These are phyloP conservation scores for Pochonia chlamydosporia DNA, from an alignment of 2,329 filamentous ascomycete species.

Conservation along the genomic window DNA sequence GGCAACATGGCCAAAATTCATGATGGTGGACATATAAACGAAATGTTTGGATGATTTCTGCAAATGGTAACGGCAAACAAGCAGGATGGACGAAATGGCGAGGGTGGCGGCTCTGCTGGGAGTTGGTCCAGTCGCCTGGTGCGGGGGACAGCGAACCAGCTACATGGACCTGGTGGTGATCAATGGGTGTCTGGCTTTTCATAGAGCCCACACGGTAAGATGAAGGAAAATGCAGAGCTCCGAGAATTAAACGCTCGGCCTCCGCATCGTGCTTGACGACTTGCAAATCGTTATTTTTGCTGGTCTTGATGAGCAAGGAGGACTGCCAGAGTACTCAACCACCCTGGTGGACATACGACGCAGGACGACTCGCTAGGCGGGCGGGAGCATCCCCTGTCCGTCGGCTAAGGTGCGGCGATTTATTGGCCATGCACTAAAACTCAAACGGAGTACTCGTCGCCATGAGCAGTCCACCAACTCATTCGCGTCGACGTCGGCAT, in stretches of 20 bases:
- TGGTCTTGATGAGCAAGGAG: not conserved
- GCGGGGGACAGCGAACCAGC: not conserved
- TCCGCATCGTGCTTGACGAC: not conserved
- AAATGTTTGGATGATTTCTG: not conserved
- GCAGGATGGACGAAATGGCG: not conserved
- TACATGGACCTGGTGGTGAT: too few relatives aligned
- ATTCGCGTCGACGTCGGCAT: slow-evolving; percentile 31
- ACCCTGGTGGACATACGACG: not conserved
- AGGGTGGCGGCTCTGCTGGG: not conserved
- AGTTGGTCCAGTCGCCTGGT: not conserved
- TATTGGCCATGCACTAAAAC: slow-evolving; percentile 32
- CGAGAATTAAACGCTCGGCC: not conserved
- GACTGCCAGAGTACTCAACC: too few relatives aligned
- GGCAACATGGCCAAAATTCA: not conserved
- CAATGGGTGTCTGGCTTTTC: not conserved
- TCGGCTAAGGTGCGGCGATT: slow-evolving; percentile 36
- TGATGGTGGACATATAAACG: not conserved
- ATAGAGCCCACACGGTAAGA: not conserved
- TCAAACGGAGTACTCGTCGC: slow-evolving; percentile 24
- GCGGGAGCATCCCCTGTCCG: slow-evolving; percentile 2
- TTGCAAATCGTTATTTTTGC: not conserved
- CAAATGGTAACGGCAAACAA: not conserved
- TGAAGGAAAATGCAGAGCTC: not conserved
- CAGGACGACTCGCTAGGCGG: not conserved
- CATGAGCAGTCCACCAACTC: slow-evolving; percentile 24